Percentiles rank a stretch among this genome's conserved stretches.
Conservation (phyloP, 306 rosid species). For the Hippophae rhamnoides region DNA sequence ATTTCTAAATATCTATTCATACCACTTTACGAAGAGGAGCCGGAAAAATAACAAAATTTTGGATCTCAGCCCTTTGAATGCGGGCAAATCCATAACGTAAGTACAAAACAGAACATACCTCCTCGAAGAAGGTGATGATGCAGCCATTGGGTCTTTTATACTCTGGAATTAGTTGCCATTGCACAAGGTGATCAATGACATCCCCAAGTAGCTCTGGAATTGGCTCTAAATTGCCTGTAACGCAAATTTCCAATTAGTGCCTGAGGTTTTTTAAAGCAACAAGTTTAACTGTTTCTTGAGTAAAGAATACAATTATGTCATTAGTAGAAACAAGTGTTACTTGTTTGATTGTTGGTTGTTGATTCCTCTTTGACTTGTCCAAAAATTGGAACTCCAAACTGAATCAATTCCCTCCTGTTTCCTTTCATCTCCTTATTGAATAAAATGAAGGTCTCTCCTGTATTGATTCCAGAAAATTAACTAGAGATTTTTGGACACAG, state of each 20-base stretch:
- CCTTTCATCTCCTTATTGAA: conserved; percentile 91
- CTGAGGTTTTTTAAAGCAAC: too few species aligned
- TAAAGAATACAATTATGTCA: not conserved
- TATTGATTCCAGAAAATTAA: conserved; percentile 11
- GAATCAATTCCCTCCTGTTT: conserved; percentile 86
- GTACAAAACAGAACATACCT: conserved; percentile 51
- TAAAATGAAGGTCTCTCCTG: conserved; percentile 82
- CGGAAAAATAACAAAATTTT: too few species aligned
- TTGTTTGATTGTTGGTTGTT: conserved; percentile 34
- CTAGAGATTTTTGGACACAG: conserved; percentile 8
- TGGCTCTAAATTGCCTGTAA: conserved; percentile 71
- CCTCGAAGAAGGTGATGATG: conserved; percentile 82
- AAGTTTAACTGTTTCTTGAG: too few species aligned
- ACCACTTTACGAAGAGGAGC: too few species aligned
- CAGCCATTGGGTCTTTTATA: conserved; percentile 96
- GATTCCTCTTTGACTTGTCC: conserved; percentile 70
- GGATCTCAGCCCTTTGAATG: too few species aligned
- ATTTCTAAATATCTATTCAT: too few species aligned
- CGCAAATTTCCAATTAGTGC: too few species aligned
- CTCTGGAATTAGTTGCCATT: conserved; percentile 90
- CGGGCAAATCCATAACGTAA: conserved; percentile 2
- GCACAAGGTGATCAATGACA: conserved; percentile 84
- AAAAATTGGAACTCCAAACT: conserved; percentile 87
- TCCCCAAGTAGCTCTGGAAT: conserved; percentile 66
- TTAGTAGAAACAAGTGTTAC: conserved; percentile 12